Percentiles rank a stretch among this genome's conserved stretches.
These are phyloP conservation scores for Candida silvatica DNA, from an alignment of 805 yeast species.

Conservation along the genomic window DNA sequence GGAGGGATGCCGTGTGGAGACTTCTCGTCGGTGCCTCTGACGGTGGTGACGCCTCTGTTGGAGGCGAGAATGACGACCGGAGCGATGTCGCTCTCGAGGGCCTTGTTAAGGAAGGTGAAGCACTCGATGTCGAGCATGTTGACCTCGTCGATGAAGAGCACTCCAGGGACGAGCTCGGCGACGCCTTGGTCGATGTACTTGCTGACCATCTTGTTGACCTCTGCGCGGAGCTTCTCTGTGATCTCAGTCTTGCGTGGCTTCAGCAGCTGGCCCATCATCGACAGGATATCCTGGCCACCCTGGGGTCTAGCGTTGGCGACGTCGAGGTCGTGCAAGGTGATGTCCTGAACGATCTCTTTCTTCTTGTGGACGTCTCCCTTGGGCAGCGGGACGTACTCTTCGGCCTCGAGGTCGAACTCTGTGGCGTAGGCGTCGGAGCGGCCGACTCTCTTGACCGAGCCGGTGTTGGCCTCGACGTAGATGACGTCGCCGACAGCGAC, in stretches of 20 bases:
- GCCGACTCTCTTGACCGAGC: constrained; percentile 89
- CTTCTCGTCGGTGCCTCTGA: constrained; percentile 82
- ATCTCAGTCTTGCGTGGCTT: constrained; percentile 97
- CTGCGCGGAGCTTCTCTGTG: constrained; percentile 90
- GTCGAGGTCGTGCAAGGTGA: constrained; percentile 95
- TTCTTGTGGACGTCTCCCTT: constrained; percentile 97
- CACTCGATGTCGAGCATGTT: constrained; percentile 98
- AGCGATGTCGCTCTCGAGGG: constrained; percentile 91
- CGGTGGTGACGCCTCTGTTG: constrained; percentile 87
- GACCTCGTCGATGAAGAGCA: constrained; percentile 93
- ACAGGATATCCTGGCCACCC: constrained; percentile 91
- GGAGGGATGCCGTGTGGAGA: constrained; percentile 98
- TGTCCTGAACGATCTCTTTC: constrained; percentile 93
- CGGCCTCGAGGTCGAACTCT: constrained; percentile 97
- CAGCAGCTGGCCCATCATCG: constrained; percentile 96
- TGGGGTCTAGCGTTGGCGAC: constrained; percentile 96
- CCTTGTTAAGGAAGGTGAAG: constrained; percentile 91
- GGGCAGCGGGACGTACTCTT: constrained; percentile 96
- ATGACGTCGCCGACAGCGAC: constrained; percentile 96
- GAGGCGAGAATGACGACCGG: constrained; percentile 99
- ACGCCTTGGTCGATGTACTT: constrained; percentile 99
- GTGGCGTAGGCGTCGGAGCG: constrained; percentile 93
- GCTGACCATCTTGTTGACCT: constrained; percentile 92
- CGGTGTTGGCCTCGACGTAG: constrained; percentile 90
- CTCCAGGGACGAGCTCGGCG: constrained; percentile 97